Conservation (phyloP, 23 red algal genomes). For the Cyanidiococcus yangmingshanensis region DNA sequence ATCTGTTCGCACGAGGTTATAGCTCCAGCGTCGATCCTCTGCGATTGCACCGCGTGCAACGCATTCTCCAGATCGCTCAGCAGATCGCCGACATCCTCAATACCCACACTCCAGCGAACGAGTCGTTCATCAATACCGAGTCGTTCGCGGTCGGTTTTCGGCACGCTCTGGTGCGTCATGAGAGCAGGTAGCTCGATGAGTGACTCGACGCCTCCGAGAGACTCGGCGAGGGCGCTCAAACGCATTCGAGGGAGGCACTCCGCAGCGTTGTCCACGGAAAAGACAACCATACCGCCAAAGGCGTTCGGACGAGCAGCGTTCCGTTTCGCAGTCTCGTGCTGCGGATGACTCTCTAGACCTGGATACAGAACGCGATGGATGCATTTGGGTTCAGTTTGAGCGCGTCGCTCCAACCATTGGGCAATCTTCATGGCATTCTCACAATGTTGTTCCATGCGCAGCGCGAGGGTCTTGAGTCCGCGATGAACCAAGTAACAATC, state of each 20-base stretch:
- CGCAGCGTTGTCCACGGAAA: slow-evolving; percentile 26
- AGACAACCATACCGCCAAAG: slow-evolving; percentile 38
- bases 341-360: slow-evolving; percentile 25
- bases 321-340: slow-evolving; percentile 25
- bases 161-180: slow-evolving; percentile 34
- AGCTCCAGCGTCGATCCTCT: not conserved
- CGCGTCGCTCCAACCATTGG: slow-evolving; percentile 10
- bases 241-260: slow-evolving; percentile 13
- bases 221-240: slow-evolving; percentile 28
- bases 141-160: slow-evolving; percentile 18
- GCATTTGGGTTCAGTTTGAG: not conserved
- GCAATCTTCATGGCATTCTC: slow-evolving; percentile 28
- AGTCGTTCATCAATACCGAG: slow-evolving; percentile 37
- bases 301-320: slow-evolving; percentile 15
- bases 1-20: not conserved
- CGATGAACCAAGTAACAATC: slow-evolving; percentile 42
- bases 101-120: slow-evolving; percentile 31
- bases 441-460: slow-evolving; percentile 33
- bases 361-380: slow-evolving; percentile 34
- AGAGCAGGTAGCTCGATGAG: slow-evolving; percentile 36
- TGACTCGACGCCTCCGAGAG: slow-evolving; percentile 35
- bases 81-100: slow-evolving; percentile 31
- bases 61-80: slow-evolving; percentile 23
- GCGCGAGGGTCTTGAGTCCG: slow-evolving; percentile 34
- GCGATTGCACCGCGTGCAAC: not conserved